Conservation (phyloP, 768 basidiomycete species). For the Chalciporus chontae region DNA sequence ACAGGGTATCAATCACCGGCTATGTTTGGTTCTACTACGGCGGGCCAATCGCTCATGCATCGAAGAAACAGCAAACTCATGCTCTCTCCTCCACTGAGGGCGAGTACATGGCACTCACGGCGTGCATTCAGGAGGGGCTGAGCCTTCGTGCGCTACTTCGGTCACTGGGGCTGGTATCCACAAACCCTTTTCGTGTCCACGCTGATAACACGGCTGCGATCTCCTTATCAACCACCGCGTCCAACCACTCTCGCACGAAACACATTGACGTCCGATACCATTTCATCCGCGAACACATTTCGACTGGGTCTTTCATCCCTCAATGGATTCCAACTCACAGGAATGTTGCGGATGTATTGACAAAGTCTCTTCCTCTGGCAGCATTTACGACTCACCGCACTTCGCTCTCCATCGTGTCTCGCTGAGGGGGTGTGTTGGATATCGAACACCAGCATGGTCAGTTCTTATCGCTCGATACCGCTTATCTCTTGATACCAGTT, state of each 20-base stretch:
- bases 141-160: not conserved
- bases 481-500: no score
- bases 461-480: no score
- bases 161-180: not conserved
- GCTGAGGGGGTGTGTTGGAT: no score
- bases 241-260: not conserved
- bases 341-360: no score
- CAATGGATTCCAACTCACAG: no score
- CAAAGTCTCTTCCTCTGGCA: no score
- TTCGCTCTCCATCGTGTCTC: no score
- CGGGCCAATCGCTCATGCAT: no score
- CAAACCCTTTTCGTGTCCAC: not conserved
- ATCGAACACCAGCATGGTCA: no score
- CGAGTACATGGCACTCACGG: not conserved
- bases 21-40: conserved; percentile 31
- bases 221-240: not conserved
- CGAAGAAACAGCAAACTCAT: no score
- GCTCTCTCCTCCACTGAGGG: not conserved
- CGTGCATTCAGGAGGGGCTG: not conserved
- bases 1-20: conserved; percentile 25
- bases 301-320: no score
- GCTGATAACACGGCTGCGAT: not conserved
- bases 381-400: no score
- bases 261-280: conserved; percentile 3
- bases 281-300: not conserved